Conservation (phyloP, 192 early-diverging fungal genomes). For the Backusella luteola region DNA sequence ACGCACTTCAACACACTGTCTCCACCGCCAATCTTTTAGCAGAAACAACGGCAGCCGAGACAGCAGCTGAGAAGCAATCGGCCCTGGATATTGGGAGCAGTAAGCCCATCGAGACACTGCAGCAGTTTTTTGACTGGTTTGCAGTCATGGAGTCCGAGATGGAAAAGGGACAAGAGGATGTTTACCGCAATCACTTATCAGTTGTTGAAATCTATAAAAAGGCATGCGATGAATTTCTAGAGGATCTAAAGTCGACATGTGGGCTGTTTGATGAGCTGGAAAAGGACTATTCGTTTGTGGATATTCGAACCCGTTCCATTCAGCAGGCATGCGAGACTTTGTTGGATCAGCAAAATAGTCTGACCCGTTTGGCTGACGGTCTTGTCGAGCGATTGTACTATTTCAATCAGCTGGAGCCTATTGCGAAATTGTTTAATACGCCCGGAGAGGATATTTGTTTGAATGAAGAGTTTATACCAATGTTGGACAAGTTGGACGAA, state of each 20-base stretch:
- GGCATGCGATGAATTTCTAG: constrained; percentile 67
- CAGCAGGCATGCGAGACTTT: constrained; percentile 80
- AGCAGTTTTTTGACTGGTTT: constrained; percentile 97
- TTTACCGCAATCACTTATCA: constrained; percentile 68
- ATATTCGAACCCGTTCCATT: constrained; percentile 71
- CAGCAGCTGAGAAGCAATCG: constrained; percentile 21
- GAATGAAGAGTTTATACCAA: constrained; percentile 76
- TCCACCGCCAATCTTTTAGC: constrained; percentile 36
- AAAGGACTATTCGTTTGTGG: constrained; percentile 75
- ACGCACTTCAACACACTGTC: constrained; percentile 22
- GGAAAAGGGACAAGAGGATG: constrained; percentile 85
- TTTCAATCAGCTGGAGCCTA: constrained; percentile 85
- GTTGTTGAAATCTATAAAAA: constrained; percentile 57
- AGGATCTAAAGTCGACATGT: constrained; percentile 53
- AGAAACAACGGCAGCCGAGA: constrained; percentile 24
- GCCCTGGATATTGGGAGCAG: constrained; percentile 36
- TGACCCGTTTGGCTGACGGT: constrained; percentile 55
- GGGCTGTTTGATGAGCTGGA: constrained; percentile 63
- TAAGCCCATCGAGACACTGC: constrained; percentile 79
- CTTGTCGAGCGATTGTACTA: constrained; percentile 65
- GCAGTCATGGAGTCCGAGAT: constrained; percentile 73
- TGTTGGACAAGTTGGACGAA: constrained; percentile 74
- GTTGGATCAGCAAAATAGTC: constrained; percentile 64
- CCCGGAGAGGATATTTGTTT: constrained; percentile 84
- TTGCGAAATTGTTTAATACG: constrained; percentile 74